Percentiles rank a stretch among this genome's conserved stretches.
These are phyloP conservation scores for Jaapia argillacea DNA, from an alignment of 768 basidiomycete species.

Conservation along the genomic window DNA sequence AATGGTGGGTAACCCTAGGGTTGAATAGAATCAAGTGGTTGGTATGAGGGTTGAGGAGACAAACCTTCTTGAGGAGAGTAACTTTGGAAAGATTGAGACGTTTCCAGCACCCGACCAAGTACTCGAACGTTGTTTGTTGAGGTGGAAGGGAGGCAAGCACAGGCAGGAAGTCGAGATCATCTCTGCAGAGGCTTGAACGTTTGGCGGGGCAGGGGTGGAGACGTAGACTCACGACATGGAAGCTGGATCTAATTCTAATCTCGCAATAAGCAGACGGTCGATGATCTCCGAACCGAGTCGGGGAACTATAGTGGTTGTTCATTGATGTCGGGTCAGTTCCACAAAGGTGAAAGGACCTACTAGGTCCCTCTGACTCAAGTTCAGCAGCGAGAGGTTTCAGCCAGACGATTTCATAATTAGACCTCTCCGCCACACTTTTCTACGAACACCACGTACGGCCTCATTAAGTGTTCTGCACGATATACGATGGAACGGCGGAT, in stretches of 20 bases:
- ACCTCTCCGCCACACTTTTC: constrained; percentile 50
- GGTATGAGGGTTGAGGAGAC: neutral
- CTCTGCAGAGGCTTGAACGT: constrained; percentile 27
- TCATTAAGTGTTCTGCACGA: neutral
- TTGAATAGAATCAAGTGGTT: neutral
- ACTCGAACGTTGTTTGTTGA: constrained; percentile 79
- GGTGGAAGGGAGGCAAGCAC: constrained; percentile 70
- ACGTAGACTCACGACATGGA: constrained; percentile 50
- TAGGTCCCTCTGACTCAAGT: constrained; percentile 44
- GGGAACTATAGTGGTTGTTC: constrained; percentile 11
- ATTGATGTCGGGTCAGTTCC: constrained; percentile 1
- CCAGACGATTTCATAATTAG: constrained; percentile 68
- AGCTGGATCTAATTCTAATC: constrained; percentile 72
- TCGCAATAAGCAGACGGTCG: constrained; percentile 75
- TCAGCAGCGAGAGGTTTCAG: constrained; percentile 70
- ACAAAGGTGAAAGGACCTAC: constrained; percentile 23
- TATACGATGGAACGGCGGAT: neutral
- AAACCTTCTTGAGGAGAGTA: constrained; percentile 51
- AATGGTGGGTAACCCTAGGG: constrained; percentile 52
- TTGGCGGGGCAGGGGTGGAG: neutral
- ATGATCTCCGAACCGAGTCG: constrained; percentile 46
- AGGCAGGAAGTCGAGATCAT: constrained; percentile 65
- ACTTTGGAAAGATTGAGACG: constrained; percentile 52
- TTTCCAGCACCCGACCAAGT: constrained; percentile 88
- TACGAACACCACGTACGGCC: constrained; percentile 14